Conservation (phyloP, 805 yeast genomes). For the Saturnispora diversa region DNA sequence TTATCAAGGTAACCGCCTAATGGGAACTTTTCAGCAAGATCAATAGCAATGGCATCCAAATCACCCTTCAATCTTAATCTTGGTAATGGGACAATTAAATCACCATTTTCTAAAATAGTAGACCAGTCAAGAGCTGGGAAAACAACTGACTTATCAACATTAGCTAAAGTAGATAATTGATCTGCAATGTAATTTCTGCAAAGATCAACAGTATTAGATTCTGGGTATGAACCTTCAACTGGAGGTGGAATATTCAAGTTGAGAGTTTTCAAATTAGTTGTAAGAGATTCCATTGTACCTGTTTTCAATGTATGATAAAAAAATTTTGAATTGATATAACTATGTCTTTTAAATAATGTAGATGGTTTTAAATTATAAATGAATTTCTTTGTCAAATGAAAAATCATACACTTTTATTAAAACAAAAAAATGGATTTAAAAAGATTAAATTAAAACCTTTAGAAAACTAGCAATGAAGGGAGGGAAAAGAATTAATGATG, state of each 20-base stretch:
- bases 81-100: constrained; percentile 85
- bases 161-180: constrained; percentile 65
- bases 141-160: constrained; percentile 60
- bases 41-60: constrained; percentile 62
- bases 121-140: constrained; percentile 87
- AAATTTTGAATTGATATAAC: neutral
- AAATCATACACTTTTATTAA: constrained; percentile 8
- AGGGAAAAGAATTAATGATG: too few relatives aligned
- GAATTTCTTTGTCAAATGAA: constrained; percentile 7
- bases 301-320: constrained; percentile 7
- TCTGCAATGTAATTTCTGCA: constrained; percentile 83
- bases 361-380: constrained; percentile 1
- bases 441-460: too few relatives aligned
- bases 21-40: constrained; percentile 75
- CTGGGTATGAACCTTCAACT: constrained; percentile 60
- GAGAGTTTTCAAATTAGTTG: constrained; percentile 21
- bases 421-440: neutral
- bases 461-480: too few relatives aligned
- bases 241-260: constrained; percentile 33
- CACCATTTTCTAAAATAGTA: constrained; percentile 81
- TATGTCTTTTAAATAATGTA: constrained; percentile 2
- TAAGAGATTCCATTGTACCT: constrained; percentile 18
- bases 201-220: constrained; percentile 73
- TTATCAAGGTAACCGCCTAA: constrained; percentile 58
- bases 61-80: constrained; percentile 81